Evolutionary conservation across 2,329 filamentous ascomycete species (phyloP), one percentile per base, ranked within the genome.

Genomic region (Aspergillus sp.): DNA sequence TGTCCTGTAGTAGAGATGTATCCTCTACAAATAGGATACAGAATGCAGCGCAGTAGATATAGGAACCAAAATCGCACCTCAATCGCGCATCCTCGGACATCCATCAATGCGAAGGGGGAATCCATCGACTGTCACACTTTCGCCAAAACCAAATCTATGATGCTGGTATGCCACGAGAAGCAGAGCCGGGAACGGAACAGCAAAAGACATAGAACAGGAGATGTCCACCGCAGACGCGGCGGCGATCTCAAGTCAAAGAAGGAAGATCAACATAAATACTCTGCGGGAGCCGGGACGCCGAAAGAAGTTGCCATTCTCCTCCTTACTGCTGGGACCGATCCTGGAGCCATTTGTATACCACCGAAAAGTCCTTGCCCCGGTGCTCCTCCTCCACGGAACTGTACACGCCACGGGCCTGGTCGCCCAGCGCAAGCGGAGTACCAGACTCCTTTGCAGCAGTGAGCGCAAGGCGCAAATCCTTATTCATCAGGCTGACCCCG

Each of bases 401-500:
- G 63, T 94, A 94, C 5, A 93, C 82, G 45, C 81, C 77, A 34
- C 76, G 79, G 1, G 88, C 88, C 60, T 77, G 78, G 9, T 80
- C 77, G 0, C 82, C 88, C 38, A 93, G 73, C 60, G 82, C 84
- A 49, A 92, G 77, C 57, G 76, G 80, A 2, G 87, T 88, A 1
- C 81, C 82, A 0, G 84, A 85, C 71, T 89, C 85, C 45, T 79
- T 69, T 0, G 88, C 88, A 14, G 88, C 89, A n/a, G 83, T 71
- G 49, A 91, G 84, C 1, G 88, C 89, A 52, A 93, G 77, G 49
- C 80, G 77, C 38, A 94, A 72, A 67, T 94, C 89, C 74, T 94
- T 94, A 68, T 83, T 84, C 89, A 94, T 93, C 60, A 94, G 73
- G 36, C 80, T 79, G 52, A 93, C 83, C 2, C 88, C 88, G 60